These are phyloP conservation scores for Cenchrus americanus DNA, from an alignment of 176 grass and related monocot genomes.

Conservation along the genomic window DNA sequence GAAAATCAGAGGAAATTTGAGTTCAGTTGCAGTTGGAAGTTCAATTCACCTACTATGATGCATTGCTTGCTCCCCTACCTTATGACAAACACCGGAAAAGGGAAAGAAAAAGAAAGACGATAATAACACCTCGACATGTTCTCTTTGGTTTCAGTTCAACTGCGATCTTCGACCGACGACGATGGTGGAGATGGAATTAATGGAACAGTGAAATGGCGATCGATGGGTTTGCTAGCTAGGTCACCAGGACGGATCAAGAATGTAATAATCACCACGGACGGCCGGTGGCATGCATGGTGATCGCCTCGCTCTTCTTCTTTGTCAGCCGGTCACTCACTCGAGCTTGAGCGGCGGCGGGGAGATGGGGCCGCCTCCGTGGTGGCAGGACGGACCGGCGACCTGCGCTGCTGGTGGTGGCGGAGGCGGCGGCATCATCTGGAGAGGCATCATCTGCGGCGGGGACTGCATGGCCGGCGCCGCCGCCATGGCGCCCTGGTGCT, in stretches of 20 bases:
- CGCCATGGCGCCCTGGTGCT: background rate
- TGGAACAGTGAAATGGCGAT: constrained; percentile 57
- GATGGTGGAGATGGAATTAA: background rate
- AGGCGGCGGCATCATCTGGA: background rate
- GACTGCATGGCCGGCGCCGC: background rate
- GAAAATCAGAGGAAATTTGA: background rate
- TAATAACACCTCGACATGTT: constrained; percentile 13
- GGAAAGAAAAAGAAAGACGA: background rate
- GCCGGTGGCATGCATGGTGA: background rate
- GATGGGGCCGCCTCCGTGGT: constrained; percentile 26
- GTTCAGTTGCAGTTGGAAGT: background rate
- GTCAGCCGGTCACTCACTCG: constrained; percentile 31
- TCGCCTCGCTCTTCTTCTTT: background rate
- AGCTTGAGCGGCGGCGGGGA: constrained; percentile 32
- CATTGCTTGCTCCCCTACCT: constrained; percentile 49
- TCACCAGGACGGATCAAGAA: constrained; percentile 27
- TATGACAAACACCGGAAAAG: constrained; percentile 23
- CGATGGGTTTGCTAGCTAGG: constrained; percentile 24
- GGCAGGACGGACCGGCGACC: constrained; percentile 16
- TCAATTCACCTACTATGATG: constrained; percentile 21
- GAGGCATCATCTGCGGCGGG: background rate
- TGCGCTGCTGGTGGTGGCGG: background rate
- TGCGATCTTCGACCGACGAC: constrained; percentile 1
- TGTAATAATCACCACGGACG: background rate
- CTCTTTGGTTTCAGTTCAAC: constrained; percentile 1